These are phyloP conservation scores for Scheffersomyces illinoinensis DNA, from an alignment of 1,139 yeast genomes.

Conservation along the genomic window DNA sequence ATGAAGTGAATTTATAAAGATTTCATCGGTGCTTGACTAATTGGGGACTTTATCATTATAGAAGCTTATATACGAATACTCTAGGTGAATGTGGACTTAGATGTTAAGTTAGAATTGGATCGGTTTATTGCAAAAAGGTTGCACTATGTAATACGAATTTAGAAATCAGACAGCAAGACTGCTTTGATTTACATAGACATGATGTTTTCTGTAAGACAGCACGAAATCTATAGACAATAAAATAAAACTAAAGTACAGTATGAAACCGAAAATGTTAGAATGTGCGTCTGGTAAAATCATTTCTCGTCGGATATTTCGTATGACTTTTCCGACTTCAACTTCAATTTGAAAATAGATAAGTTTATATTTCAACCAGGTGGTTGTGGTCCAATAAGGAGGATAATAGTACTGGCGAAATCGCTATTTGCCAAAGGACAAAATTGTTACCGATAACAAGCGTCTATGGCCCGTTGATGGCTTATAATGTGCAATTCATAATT, in stretches of 20 bases:
- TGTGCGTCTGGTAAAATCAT: neutral
- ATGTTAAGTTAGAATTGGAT: neutral
- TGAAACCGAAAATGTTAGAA: neutral
- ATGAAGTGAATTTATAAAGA: neutral
- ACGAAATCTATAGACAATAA: neutral
- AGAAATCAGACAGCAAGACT: neutral
- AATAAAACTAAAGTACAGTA: neutral
- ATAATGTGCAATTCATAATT: too few relatives aligned
- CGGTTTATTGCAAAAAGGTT: neutral
- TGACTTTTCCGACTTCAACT: neutral
- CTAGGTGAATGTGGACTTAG: neutral
- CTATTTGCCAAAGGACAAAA: too few relatives aligned
- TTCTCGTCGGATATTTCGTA: neutral
- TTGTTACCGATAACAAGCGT: too few relatives aligned
- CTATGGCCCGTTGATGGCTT: too few relatives aligned
- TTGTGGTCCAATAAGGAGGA: neutral
- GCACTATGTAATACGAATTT: neutral
- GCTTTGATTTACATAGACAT: neutral
- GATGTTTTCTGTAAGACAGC: too few relatives aligned
- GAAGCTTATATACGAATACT: neutral
- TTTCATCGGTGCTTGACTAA: neutral
- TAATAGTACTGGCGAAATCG: too few relatives aligned
- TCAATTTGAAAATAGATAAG: neutral
- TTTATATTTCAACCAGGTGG: neutral
- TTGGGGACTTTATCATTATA: neutral